Evolutionary conservation across 495 filamentous ascomycete genomes (phyloP), one percentile per base, ranked within the genome.

Genomic region (Geoglossum glabrum): DNA sequence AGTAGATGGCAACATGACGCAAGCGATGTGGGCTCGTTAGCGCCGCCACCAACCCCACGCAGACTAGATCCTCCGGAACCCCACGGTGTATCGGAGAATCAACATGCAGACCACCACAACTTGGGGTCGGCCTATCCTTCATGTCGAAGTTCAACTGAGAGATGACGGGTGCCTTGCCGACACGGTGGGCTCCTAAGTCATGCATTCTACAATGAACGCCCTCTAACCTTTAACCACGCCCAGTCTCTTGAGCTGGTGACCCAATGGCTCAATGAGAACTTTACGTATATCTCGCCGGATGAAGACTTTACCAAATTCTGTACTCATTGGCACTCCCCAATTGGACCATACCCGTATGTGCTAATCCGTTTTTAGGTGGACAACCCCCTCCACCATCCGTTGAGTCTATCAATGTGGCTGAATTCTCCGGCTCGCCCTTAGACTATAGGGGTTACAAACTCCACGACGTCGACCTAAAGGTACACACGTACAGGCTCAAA

Each of bases 351-450:
- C 5, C 25, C 17, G 23, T 26, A 31, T 21, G 9, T 31, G 11
- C 23, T 52, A 52, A 31, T 40, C n/a, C 11, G 5, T 56, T 15
- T 56, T 40, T 5, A 56, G 54, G 27, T 38, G 27, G 31, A 15
- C 11, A 7, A 26, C 31, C 54, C 2, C 40, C 26, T 56, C 54
- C 25, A n/a, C 5, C 17, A 10, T 23, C 54, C 6, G 54, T 70
- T 17, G 60, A 61, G 15, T 58, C 50, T 26, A 60, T 71, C 17
- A 61, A 63, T 17, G 61, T 71, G 13, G 63, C 59, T 1, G 69
- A 68, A 43, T 65, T 61, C 54, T 63, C 62, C 15, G 61, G 60
- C 6, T 28, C 55, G 10, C 26, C 52, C 11, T 40, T 27, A 21
- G 26, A 56, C 4, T 31, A 54, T 1, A 49, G 30, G 17, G 63